Evolutionary conservation across 2,329 filamentous ascomycete species (phyloP).

Genomic region (Trichoderma harzianum): DNA sequence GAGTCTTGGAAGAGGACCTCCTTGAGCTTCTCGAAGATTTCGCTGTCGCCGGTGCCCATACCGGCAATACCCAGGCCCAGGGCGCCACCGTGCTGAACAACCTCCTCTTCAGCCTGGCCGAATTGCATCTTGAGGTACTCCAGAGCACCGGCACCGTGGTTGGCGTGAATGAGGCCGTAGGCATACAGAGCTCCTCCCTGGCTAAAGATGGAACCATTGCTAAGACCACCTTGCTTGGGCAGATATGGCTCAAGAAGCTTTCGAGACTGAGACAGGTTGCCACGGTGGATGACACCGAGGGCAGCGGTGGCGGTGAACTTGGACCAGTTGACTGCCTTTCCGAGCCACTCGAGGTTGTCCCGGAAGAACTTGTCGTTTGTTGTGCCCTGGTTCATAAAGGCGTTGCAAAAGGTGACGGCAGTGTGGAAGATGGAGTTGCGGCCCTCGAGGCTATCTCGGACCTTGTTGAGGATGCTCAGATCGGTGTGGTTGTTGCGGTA

Average conservation of each 20-base stretch:
- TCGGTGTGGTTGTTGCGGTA: slow-evolving; percentile 95
- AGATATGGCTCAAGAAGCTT: slow-evolving; percentile 95
- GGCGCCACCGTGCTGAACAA: slow-evolving; percentile 94
- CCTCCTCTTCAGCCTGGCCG: slow-evolving; percentile 74
- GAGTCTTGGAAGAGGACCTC: slow-evolving; percentile 88
- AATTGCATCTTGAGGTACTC: slow-evolving; percentile 77
- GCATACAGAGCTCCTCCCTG: slow-evolving; percentile 95
- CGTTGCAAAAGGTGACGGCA: slow-evolving; percentile 94
- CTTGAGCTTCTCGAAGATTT: slow-evolving; percentile 88
- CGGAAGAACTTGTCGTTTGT: slow-evolving; percentile 98
- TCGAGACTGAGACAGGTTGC: slow-evolving; percentile 88
- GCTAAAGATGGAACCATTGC: slow-evolving; percentile 85
- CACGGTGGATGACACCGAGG: slow-evolving; percentile 91
- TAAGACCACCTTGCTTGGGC: slow-evolving; percentile 70
- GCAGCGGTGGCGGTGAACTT: slow-evolving; percentile 98
- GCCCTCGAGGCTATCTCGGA: slow-evolving; percentile 91
- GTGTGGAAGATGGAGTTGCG: slow-evolving; percentile 98
- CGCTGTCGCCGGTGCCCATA: slow-evolving; percentile 90
- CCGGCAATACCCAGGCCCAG: slow-evolving; percentile 93
- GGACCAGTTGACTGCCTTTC: slow-evolving; percentile 98
- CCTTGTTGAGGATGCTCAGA: slow-evolving; percentile 88
- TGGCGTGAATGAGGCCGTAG: slow-evolving; percentile 93
- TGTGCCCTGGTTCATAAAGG: slow-evolving; percentile 98
- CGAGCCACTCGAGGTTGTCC: slow-evolving; percentile 95
- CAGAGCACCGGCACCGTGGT: slow-evolving; percentile 88